These are phyloP conservation scores for Uronychia setigera DNA, from an alignment of 73 alveolate genomes.

Conservation along the genomic window DNA sequence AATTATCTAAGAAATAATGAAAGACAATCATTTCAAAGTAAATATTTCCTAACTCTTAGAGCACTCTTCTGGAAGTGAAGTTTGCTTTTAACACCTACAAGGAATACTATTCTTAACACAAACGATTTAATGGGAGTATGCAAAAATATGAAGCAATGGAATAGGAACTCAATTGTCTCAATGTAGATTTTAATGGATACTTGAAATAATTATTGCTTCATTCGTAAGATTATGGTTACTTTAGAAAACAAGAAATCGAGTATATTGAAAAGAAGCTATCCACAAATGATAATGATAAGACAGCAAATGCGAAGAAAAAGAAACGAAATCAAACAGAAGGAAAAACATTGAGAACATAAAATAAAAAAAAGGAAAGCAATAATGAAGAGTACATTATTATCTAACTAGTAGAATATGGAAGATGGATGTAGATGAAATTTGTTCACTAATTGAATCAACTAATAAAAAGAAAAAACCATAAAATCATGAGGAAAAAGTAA, in stretches of 20 bases:
- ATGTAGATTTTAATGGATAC: not conserved
- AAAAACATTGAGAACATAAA: not conserved
- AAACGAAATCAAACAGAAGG: not conserved
- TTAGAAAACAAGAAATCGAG: not conserved
- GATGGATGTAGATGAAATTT: not conserved
- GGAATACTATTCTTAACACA: not conserved
- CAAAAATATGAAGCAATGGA: not conserved
- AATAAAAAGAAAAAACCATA: not conserved
- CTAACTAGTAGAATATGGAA: not conserved
- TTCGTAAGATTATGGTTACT: not conserved
- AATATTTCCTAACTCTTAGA: not conserved
- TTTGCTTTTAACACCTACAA: not conserved
- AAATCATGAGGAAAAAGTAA: not conserved
- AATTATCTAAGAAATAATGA: not conserved
- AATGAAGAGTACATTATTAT: too few species aligned
- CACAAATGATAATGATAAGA: not conserved
- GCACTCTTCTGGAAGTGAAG: not conserved
- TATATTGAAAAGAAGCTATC: not conserved
- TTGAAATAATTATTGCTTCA: not conserved
- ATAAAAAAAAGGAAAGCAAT: not conserved
- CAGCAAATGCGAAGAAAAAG: not conserved
- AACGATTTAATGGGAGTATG: not conserved
- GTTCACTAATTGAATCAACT: not conserved
- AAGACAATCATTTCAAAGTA: not conserved
- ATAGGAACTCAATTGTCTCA: not conserved